These are phyloP conservation scores for Macrolepiota dolichaula DNA, from an alignment of 768 basidiomycete species.

Conservation along the genomic window DNA sequence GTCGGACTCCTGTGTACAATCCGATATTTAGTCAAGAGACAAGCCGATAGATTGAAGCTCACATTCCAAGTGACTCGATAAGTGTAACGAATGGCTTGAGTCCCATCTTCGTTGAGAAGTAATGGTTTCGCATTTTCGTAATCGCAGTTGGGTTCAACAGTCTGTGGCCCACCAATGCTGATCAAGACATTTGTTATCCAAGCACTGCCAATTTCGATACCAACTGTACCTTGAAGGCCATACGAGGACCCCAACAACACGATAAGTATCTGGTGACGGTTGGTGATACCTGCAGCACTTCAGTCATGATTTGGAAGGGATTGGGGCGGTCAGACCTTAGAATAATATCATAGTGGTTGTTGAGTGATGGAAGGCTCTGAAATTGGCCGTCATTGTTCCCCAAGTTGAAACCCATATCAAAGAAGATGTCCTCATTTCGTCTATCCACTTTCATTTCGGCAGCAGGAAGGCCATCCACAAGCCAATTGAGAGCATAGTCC, in stretches of 20 bases:
- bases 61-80: constrained; percentile 89
- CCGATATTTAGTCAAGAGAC: neutral
- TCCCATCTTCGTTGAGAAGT: constrained; percentile 54
- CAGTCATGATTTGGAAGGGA: neutral
- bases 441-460: constrained; percentile 87
- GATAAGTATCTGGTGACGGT: constrained; percentile 63
- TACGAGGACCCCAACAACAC: constrained; percentile 93
- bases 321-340: constrained; percentile 46
- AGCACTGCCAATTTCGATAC: neutral
- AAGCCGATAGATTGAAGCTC: constrained; percentile 4
- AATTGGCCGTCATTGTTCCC: constrained; percentile 65
- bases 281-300: constrained; percentile 66
- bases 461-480: constrained; percentile 90
- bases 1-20: constrained; percentile 61
- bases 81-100: constrained; percentile 75
- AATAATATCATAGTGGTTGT: constrained; percentile 93
- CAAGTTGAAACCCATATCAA: constrained; percentile 94
- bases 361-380: constrained; percentile 62
- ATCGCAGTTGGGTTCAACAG: constrained; percentile 49
- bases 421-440: constrained; percentile 81
- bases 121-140: constrained; percentile 39
- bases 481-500: constrained; percentile 93
- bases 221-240: constrained; percentile 48
- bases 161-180: constrained; percentile 66
- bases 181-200: constrained; percentile 3